phyloP scores from a whole-genome alignment of 345 rosid genomes.

The Diplotaxis tenuifolia region DNA sequence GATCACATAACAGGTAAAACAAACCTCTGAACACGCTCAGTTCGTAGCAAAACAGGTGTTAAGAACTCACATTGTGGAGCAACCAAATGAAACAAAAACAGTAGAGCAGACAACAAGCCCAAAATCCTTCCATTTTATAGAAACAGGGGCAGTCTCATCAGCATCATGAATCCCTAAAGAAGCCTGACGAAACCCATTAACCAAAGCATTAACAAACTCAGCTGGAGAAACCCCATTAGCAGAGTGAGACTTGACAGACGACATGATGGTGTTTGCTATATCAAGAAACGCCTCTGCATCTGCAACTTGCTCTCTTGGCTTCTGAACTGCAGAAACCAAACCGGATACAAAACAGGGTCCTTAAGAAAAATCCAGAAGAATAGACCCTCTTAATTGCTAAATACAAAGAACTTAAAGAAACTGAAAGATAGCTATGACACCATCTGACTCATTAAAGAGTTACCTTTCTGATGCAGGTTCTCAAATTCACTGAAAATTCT shows the following conservation, averaged over 20 bases:
- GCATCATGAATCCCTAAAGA: slow-evolving; percentile 28
- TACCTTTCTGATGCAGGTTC: neutral
- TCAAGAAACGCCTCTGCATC: slow-evolving; percentile 89
- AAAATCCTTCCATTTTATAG: slow-evolving; percentile 64
- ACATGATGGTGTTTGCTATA: slow-evolving; percentile 58
- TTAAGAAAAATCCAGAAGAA: too few relatives aligned
- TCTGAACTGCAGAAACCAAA: slow-evolving; percentile 47
- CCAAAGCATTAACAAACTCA: slow-evolving; percentile 57
- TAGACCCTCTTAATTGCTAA: too few relatives aligned
- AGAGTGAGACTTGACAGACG: slow-evolving; percentile 71
- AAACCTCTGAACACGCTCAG: neutral
- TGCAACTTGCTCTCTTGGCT: slow-evolving; percentile 89
- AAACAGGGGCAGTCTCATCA: slow-evolving; percentile 45
- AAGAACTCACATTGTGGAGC: slow-evolving; percentile 73
- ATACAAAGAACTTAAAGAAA: too few relatives aligned
- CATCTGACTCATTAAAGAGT: neutral
- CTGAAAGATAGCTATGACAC: too few relatives aligned
- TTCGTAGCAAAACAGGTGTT: neutral
- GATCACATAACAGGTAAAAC: neutral
- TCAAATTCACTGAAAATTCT: neutral
- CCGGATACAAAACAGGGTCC: too few relatives aligned
- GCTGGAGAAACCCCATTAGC: slow-evolving; percentile 57
- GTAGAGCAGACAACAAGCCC: slow-evolving; percentile 63
- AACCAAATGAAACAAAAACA: slow-evolving; percentile 49
- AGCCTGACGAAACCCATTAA: slow-evolving; percentile 48